Evolutionary conservation across 164 flowering plant species (phyloP).

Genomic region (Stephania japonica): DNA sequence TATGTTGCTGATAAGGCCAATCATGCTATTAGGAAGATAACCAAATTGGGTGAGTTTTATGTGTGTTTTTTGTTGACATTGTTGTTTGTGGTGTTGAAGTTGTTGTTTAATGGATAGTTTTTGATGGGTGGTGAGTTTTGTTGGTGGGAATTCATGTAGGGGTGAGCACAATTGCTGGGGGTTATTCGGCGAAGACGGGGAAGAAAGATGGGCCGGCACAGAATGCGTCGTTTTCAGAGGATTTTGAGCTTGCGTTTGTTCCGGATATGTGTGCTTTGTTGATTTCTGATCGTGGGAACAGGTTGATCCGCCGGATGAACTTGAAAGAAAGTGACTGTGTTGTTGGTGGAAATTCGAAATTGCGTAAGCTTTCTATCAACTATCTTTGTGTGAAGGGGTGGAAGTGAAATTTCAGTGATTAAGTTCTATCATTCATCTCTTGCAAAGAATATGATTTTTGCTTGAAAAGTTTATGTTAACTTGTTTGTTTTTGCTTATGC

Average conservation of each 20-base stretch:
- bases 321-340: slow-evolving; percentile 56
- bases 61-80: too few relatives aligned
- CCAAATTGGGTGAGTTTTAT: slow-evolving; percentile 35
- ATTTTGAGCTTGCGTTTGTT: slow-evolving; percentile 55
- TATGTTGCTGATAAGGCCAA: slow-evolving; percentile 67
- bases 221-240: slow-evolving; percentile 61
- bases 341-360: slow-evolving; percentile 19
- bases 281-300: slow-evolving; percentile 61
- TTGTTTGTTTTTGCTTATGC: background rate
- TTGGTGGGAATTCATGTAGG: slow-evolving; percentile 16
- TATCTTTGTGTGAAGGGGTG: background rate
- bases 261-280: slow-evolving; percentile 55
- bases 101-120: background rate
- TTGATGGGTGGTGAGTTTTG: background rate
- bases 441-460: background rate
- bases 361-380: slow-evolving; percentile 27
- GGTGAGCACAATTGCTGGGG: slow-evolving; percentile 91
- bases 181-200: slow-evolving; percentile 37
- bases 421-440: background rate
- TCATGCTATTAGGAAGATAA: slow-evolving; percentile 57
- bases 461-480: background rate
- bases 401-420: background rate
- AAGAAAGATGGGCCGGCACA: slow-evolving; percentile 66
- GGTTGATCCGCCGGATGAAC: slow-evolving; percentile 56
- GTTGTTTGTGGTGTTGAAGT: background rate